Evolutionary conservation across 371 early-diverging fungal species (phyloP), one percentile per base, ranked within the genome.

Genomic region (Lichtheimia corymbifera): DNA sequence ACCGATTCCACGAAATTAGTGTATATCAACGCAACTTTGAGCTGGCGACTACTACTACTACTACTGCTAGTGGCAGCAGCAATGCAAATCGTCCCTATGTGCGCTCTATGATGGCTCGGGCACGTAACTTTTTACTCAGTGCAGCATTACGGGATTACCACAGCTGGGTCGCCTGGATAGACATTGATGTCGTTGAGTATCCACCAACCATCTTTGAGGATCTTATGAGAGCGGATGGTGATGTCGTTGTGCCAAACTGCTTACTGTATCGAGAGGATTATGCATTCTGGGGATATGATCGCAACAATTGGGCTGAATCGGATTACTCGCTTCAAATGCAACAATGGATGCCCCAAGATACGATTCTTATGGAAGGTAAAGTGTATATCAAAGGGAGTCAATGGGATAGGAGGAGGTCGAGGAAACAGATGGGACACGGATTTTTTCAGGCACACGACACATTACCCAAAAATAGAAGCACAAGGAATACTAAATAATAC

Each of bases 201-300:
- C 82, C 84, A 20, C 53, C 63, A 5, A 73, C 72, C 28, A 79
- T 84, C 55, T 76, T 84, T 53, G 73, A 70, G 24, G 83, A 84
- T 43, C 70, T 85, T 51, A 83, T 82, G 70, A 53, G 65, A 0
- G 65, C 65, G 18, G 72, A 83, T 62, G 75, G 54, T 17, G 86
- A 85, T 54, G 79, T 85, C 20, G 68, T 85, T 15, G 86, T 83
- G 6, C 86, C 86, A 47, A 84, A 84, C 53, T 80, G 80, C 50
- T 68, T 85, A 20, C 53, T 74, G 22, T 63, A 70, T 52, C 70
- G 72, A 11, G 66, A 68, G 13, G 70, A 65, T 22, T 15, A 58
- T 25, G 44, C 55, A 12, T 73, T 73, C 55, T 73, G 73, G 71
- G 79, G 55, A 4, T 88, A 84, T 55, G 89, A 89, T 55, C 74